Base-by-base conservation (phyloP, 2,329 filamentous ascomycete genomes). In the Fusarium sp. region DNA sequence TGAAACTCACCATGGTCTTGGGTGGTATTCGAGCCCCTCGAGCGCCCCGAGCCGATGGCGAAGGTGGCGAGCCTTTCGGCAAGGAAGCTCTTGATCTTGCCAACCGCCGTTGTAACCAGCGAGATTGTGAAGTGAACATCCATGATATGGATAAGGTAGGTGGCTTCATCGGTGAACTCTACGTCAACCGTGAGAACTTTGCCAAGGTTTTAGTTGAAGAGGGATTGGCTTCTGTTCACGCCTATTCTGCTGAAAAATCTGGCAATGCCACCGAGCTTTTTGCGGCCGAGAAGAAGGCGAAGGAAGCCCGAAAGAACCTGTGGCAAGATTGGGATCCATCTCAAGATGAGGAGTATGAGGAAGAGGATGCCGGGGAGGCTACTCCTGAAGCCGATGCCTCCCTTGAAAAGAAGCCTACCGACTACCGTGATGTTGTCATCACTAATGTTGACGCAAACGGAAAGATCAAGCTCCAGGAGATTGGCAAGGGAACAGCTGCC, bases 251-350 rank as follows among this genome's bases (percentile, higher is more conserved):
- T 1, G 95, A 99, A 83, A 97, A 97, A 84, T 92, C 93, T 18
- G 95, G 94, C 69, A 96, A 98, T 77, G 91, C 92, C 14, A 89
- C 87, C 39, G 95, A 98, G 82, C 89, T 98, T 11, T 90, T 95
- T 76, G 91, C 91, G 13, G 96, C 96, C 0, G 93, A 99, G 83
- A 86, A 92, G 81, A 90, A 88, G 75, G 96, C 96, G 49, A 98
- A 99, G 84, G 93, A 97, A 73, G 92, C 85, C 28, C 88, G 90
- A 65, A 97, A 94, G 83, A 93, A 93, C 48, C 79, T 98, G 72
- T 99, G 96, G 95, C 90, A 95, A 70, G 90, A 97, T 81, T 98
- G 93, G 89, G 94, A 98, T 78, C 95, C 96, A 11, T 93, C 91
- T 31, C 89, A 96, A 77, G 95, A 98, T 42, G 89, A 88, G 65